These are phyloP conservation scores for Eutrema yunnanense DNA, from an alignment of 345 rosid genomes.

Conservation along the genomic window DNA sequence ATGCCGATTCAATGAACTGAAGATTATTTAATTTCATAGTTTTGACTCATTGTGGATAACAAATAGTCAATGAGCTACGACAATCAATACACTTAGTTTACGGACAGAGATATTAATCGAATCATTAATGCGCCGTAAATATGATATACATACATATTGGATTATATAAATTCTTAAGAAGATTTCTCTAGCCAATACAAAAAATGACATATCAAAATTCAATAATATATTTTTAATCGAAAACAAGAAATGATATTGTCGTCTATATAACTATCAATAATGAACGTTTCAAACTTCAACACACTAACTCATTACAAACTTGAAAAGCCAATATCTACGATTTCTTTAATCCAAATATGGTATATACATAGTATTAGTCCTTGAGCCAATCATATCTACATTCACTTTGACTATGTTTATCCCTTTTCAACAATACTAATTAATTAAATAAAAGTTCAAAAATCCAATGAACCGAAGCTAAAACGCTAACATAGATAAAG, in stretches of 20 bases:
- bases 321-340: not conserved
- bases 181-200: not conserved
- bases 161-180: not conserved
- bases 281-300: not conserved
- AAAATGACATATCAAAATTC: not conserved
- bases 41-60: constrained; percentile 7
- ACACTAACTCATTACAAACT: not conserved
- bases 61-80: constrained; percentile 1
- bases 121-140: constrained; percentile 15
- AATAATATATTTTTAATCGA: not conserved
- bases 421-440: no score
- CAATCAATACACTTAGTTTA: not conserved
- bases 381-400: not conserved
- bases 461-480: no score
- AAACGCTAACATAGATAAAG: no score
- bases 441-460: no score
- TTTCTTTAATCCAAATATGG: not conserved
- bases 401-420: no score
- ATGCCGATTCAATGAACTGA: constrained; percentile 11
- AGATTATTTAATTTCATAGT: not conserved
- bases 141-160: not conserved
- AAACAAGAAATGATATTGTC: no score
- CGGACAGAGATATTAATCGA: constrained; percentile 1
- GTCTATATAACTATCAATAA: not conserved
- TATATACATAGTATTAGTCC: not conserved